Evolutionary conservation across 768 basidiomycete species (phyloP), one percentile per base, ranked within the genome.

Genomic region (Mycena haematopus): DNA sequence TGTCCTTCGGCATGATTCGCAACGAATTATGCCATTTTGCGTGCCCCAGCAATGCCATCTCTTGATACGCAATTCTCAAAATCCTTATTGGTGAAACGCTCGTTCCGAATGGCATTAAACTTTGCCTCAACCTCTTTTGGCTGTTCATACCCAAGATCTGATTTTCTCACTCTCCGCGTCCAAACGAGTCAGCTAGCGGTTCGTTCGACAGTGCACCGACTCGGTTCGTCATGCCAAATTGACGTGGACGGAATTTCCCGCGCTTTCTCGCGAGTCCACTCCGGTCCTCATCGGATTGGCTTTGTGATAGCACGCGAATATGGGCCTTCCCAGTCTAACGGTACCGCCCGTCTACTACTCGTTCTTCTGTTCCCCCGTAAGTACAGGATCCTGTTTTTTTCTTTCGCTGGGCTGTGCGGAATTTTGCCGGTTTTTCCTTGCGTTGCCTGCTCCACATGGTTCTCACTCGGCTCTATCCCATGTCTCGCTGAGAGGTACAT

Each of bases 121-220:
- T 1, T 56, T 25, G 47, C n/a, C 7, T n/a, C 47, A 13, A 6
- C 58, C 19, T 46, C 22, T 11, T 51, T 55, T 14, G 46, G 46
- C 14, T 21, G 17, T 14, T 54, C 36, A 19, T 3, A 6, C 40
- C 36, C 42, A 7, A 21, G 7, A 7, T 19, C 33, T 14, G n/a
- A 27, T 50, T 61, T 27, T 44, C 40, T 24, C 49, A 33, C 36
- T 21, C 17, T 24, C 10, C 17, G 35, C 25, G n/a, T 40, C 27
- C 40, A 49, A 56, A 52, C 61, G 22, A 46, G 21, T 51, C 53
- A 40, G 19, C 11, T n/a, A 17, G 44, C 38, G 51, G 59, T 46
- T 35, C 21, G 31, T 33, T 42, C 27, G 6, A 42, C 54, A 33
- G 10, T 33, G n/a, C 13, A 29, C 50, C 25, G 36, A 45, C 25